Evolutionary conservation across 2,329 filamentous ascomycete species (phyloP).

Genomic region (Aspergillus sp.): DNA sequence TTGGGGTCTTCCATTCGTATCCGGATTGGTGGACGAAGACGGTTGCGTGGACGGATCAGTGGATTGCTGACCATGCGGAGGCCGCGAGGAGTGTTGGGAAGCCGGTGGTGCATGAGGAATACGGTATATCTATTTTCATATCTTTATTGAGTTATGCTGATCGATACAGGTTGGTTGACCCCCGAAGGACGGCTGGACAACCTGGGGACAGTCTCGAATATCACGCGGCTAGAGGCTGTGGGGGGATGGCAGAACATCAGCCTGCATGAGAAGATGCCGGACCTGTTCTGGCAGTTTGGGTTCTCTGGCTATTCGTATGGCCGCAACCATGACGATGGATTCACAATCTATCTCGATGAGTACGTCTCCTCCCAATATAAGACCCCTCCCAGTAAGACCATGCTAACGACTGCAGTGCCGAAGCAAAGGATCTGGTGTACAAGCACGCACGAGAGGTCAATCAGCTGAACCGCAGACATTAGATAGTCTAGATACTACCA

Average conservation of each 20-base stretch:
- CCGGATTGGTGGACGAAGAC: slow-evolving; percentile 19
- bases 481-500: background rate
- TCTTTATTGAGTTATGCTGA: background rate
- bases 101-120: slow-evolving; percentile 17
- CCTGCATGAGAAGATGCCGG: slow-evolving; percentile 15
- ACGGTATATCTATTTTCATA: background rate
- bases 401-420: slow-evolving; percentile 2
- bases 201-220: slow-evolving; percentile 13
- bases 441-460: slow-evolving; percentile 12
- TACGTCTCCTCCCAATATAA: background rate
- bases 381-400: background rate
- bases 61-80: slow-evolving; percentile 11
- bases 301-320: slow-evolving; percentile 15
- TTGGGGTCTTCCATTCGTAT: slow-evolving; percentile 16
- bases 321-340: slow-evolving; percentile 15
- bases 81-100: slow-evolving; percentile 2
- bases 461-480: slow-evolving; percentile 3
- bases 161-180: slow-evolving; percentile 10
- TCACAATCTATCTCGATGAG: slow-evolving; percentile 17
- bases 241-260: slow-evolving; percentile 16
- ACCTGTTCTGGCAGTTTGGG: slow-evolving; percentile 16
- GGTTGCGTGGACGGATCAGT: slow-evolving; percentile 15
- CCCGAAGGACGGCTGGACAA: slow-evolving; percentile 5
- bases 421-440: slow-evolving; percentile 14
- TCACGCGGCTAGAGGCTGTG: slow-evolving; percentile 13